These are phyloP conservation scores for Prunus yedoensis DNA, from an alignment of 331 rosid genomes.

Conservation along the genomic window DNA sequence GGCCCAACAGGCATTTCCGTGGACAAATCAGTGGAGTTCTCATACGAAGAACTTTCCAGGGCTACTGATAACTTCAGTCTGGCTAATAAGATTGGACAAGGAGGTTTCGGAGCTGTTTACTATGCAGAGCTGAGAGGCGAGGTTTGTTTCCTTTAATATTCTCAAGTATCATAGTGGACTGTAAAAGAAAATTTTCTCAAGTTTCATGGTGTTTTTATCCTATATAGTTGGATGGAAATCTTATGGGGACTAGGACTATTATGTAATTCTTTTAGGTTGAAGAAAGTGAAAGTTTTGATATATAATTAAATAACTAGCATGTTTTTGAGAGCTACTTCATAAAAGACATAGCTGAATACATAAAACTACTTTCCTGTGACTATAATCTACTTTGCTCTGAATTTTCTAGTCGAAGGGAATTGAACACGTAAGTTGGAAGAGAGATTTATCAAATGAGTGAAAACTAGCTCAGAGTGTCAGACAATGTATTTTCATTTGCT, in stretches of 20 bases:
- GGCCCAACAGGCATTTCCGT: constrained; percentile 64
- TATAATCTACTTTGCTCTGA: neutral
- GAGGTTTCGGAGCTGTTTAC: constrained; percentile 95
- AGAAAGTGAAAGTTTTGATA: neutral
- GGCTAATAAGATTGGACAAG: constrained; percentile 86
- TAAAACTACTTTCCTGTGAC: neutral
- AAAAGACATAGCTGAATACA: neutral
- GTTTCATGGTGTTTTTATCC: neutral
- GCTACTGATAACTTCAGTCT: constrained; percentile 75
- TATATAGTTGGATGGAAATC: neutral
- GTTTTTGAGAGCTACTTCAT: neutral
- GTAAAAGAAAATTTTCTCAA: neutral
- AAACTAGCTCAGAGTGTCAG: neutral
- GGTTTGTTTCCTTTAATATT: constrained; percentile 48
- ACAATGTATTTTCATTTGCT: neutral
- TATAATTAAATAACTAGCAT: neutral
- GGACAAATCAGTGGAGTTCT: constrained; percentile 85
- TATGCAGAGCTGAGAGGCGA: constrained; percentile 96
- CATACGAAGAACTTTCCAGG: constrained; percentile 76
- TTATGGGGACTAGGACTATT: neutral
- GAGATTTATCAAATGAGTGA: neutral
- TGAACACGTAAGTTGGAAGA: neutral
- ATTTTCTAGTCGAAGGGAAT: neutral
- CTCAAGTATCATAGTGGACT: constrained; percentile 6
- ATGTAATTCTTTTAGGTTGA: neutral